Percentiles rank a stretch among this genome's conserved stretches.
These are phyloP conservation scores for Firmiana major DNA, from an alignment of 345 rosid species.

Conservation along the genomic window DNA sequence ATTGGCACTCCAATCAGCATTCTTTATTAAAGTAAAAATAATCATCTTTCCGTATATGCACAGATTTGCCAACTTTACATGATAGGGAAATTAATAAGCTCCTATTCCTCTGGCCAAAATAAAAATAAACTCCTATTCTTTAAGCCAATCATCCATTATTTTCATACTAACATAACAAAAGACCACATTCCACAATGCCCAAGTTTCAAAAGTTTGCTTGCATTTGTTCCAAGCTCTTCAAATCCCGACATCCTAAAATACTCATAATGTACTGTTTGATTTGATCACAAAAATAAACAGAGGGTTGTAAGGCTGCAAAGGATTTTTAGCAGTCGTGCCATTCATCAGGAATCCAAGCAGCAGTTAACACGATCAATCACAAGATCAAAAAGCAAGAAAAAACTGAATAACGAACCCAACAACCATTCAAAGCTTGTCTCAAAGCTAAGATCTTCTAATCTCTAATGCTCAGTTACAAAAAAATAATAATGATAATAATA, in stretches of 20 bases:
- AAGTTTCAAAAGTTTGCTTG: not conserved
- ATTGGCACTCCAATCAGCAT: constrained; percentile 4
- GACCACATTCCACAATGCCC: not conserved
- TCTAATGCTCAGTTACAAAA: not conserved
- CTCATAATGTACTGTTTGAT: not conserved
- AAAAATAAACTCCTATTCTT: not conserved
- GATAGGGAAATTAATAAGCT: not conserved
- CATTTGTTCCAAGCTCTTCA: not conserved
- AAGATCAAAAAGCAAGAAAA: not conserved
- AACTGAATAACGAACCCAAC: not conserved
- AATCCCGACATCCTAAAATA: not conserved
- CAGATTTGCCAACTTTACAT: not conserved
- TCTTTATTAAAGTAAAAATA: not conserved
- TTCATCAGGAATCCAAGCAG: not conserved
- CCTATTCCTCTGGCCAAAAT: not conserved
- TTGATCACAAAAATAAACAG: not conserved
- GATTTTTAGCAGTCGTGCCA: not conserved
- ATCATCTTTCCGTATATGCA: not conserved
- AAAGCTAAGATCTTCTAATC: not conserved
- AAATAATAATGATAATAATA: not conserved
- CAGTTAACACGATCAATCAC: not conserved
- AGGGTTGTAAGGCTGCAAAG: not conserved
- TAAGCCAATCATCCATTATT: constrained; percentile 9
- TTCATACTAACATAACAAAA: not conserved
- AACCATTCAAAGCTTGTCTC: not conserved